Base-by-base conservation (phyloP, 305 asterid genomes). In the Andrographis paniculata region DNA sequence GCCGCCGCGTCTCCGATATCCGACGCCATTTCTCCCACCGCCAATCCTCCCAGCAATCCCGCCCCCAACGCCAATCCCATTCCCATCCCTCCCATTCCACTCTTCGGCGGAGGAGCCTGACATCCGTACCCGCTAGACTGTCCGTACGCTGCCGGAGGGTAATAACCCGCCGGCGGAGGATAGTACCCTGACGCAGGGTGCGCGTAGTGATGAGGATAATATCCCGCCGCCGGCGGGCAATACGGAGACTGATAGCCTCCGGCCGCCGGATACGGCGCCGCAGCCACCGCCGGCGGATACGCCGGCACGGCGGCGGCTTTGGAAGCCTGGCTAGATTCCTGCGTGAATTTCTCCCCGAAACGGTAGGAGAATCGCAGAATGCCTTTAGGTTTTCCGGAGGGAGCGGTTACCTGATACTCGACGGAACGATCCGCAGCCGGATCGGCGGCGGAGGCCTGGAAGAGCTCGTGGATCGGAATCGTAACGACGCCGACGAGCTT, bases 21-120 rank as follows among this genome's bases (percentile, higher is more conserved):
- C 45, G 67, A 56, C 4, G 59, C 73, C 81, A 77, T 78, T 2
- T 84, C 95, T 46, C 95, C 95, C 7, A 84, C 72, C 45, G 84
- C 60, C 68, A 87, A 40, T n/a, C 96, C 96, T 21, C 95, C 97
- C 0, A 87, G 79, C 76, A 87, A 64, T 45, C 97, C 95, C 23
- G 85, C 94, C 3, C 88, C 96, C 41, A 86, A 62, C 30, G 94
- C 96, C 78, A 84, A 6, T 14, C 41, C 41, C 53, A 24, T 15
- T 42, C 83, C 89, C 76, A 64, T 63, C 14, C 68, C 64, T 51
- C 58, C 63, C 58, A 52, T 70, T 14, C 72, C 76, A 38, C 60
- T 53, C 7, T 63, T 71, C 0, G 55, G 62, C 18, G 61, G 69
- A 0, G 71, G 74, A 37, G 42, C 33, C 18, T 27, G 65, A 21